phyloP scores from a whole-genome alignment of 2,329 filamentous ascomycete genomes.

The Botrytis paeoniae region DNA sequence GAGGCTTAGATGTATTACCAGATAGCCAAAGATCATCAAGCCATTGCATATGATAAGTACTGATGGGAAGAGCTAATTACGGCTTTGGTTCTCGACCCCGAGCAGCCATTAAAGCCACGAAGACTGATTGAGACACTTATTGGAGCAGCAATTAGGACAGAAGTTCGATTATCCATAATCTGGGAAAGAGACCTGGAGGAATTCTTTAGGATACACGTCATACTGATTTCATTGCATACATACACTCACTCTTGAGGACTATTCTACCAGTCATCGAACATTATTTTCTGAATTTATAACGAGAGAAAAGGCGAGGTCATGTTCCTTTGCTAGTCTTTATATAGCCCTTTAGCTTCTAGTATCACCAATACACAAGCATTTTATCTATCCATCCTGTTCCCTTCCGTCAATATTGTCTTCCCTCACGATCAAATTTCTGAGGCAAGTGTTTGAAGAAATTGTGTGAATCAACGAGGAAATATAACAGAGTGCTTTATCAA shows the following conservation, averaged over 20 bases:
- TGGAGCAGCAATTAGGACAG: background rate
- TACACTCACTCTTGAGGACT: background rate
- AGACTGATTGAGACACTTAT: background rate
- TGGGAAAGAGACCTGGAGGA: background rate
- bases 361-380: background rate
- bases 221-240: background rate
- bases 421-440: background rate
- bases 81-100: background rate
- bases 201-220: background rate
- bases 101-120: background rate
- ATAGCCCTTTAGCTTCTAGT: background rate
- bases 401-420: background rate
- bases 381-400: background rate
- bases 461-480: rapidly evolving
- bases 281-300: background rate
- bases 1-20: too few relatives aligned
- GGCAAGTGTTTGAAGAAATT: background rate
- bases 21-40: too few relatives aligned
- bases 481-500: background rate
- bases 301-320: background rate
- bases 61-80: background rate
- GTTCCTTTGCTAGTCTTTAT: background rate
- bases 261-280: background rate
- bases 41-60: too few relatives aligned
- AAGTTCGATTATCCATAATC: background rate